Evolutionary conservation across 2,329 filamentous ascomycete species (phyloP).

Genomic region (Akanthomyces uredinophilus): DNA sequence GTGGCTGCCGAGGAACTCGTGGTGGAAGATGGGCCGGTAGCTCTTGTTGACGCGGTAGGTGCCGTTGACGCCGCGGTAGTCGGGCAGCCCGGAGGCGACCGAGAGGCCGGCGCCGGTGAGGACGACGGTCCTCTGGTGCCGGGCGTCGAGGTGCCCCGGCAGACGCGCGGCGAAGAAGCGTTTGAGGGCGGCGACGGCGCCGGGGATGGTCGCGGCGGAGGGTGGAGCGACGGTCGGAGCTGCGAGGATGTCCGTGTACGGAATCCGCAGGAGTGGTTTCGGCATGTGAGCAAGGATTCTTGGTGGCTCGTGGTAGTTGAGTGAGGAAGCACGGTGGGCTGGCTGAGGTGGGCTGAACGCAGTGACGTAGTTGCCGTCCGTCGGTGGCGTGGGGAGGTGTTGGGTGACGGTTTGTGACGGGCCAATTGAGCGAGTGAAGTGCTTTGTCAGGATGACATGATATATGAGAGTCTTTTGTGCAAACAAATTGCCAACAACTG

Average conservation of each 20-base stretch:
- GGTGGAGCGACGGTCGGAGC: slow-evolving; percentile 68
- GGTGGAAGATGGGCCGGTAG: slow-evolving; percentile 87
- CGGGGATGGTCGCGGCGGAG: slow-evolving; percentile 62
- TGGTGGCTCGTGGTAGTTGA: neutral
- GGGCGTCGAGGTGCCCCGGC: slow-evolving; percentile 35
- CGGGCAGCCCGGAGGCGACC: slow-evolving; percentile 85
- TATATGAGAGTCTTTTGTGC: neutral
- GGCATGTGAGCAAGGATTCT: slow-evolving; percentile 42
- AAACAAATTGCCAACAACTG: neutral
- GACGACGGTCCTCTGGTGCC: slow-evolving; percentile 41
- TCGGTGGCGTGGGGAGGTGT: neutral
- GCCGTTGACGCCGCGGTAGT: slow-evolving; percentile 84
- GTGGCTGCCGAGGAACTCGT: slow-evolving; percentile 79
- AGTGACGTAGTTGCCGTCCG: neutral
- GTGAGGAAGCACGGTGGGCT: neutral
- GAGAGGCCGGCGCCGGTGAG: slow-evolving; percentile 85
- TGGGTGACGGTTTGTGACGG: no score
- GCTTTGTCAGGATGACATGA: neutral
- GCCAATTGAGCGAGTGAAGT: neutral
- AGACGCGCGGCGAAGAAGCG: slow-evolving; percentile 66
- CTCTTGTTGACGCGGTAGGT: slow-evolving; percentile 89
- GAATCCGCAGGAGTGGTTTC: slow-evolving; percentile 77
- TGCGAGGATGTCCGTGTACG: slow-evolving; percentile 79
- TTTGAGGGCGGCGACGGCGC: slow-evolving; percentile 71
- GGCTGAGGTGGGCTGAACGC: neutral